phyloP scores from a whole-genome alignment of 1,284 basidiomycete genomes.

The Tetrapyrgos nigripes region DNA sequence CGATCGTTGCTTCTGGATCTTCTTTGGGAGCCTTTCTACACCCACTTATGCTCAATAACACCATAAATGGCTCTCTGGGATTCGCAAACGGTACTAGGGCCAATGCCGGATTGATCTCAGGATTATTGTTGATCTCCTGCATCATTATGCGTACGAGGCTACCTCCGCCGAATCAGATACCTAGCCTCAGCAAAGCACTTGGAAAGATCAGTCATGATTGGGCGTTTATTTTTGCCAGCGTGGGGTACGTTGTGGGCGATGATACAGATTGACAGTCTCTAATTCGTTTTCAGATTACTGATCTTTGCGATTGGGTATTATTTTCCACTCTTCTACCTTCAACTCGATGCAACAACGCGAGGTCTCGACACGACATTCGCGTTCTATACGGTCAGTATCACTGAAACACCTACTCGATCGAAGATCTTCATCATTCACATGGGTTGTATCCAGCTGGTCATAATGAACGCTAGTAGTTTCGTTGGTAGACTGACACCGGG shows the following conservation, averaged over 20 bases:
- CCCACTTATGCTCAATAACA: slow-evolving; percentile 24
- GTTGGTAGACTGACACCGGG: slow-evolving; percentile 36
- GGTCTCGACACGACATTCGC: slow-evolving; percentile 28
- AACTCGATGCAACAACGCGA: slow-evolving; percentile 33
- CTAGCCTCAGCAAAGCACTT: slow-evolving; percentile 16
- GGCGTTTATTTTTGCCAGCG: slow-evolving; percentile 18
- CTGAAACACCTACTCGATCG: no score
- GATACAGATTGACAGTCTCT: no score
- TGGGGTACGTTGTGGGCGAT: slow-evolving; percentile 28
- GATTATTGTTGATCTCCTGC: slow-evolving; percentile 31
- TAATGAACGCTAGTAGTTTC: slow-evolving; percentile 35
- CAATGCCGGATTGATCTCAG: slow-evolving; percentile 29
- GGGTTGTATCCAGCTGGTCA: slow-evolving; percentile 30
- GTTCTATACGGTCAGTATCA: slow-evolving; percentile 34
- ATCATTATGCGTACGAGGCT: slow-evolving; percentile 32
- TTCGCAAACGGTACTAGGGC: slow-evolving; percentile 39
- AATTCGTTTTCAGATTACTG: slow-evolving; percentile 19
- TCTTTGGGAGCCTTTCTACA: slow-evolving; percentile 15
- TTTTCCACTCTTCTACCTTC: slow-evolving; percentile 38
- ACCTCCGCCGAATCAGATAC: slow-evolving; percentile 12
- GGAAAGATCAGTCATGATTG: slow-evolving; percentile 17
- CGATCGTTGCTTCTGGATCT: slow-evolving; percentile 32
- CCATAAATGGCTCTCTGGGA: slow-evolving; percentile 30
- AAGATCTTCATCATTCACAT: no score
- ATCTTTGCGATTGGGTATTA: slow-evolving; percentile 29